Percentiles rank a stretch among this genome's conserved stretches.
These are phyloP conservation scores for Colletotrichum caudatum DNA, from an alignment of 2,329 filamentous ascomycete species.

Conservation along the genomic window DNA sequence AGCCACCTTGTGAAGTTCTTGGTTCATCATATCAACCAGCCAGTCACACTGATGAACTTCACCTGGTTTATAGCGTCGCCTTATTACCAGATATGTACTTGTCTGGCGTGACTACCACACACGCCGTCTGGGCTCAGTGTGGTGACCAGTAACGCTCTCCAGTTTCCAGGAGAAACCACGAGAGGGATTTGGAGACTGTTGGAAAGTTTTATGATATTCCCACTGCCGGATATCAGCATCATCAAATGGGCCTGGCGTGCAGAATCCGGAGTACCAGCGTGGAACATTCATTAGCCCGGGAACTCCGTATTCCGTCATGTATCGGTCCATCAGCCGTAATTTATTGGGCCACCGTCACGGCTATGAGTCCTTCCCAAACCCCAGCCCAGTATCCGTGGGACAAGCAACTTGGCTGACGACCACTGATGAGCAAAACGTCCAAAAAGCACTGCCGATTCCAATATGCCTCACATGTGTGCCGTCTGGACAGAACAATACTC, in stretches of 20 bases:
- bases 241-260: not conserved
- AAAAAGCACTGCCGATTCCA: not conserved
- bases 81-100: not conserved
- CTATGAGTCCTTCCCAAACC: not conserved
- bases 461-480: not conserved
- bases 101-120: not conserved
- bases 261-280: not conserved
- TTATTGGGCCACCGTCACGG: not conserved
- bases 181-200: not conserved
- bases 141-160: not conserved
- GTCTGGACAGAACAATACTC: not conserved
- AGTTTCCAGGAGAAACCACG: not conserved
- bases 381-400: not conserved
- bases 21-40: not conserved
- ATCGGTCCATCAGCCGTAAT: not conserved
- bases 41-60: too few relatives aligned
- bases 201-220: not conserved
- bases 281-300: not conserved
- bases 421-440: not conserved
- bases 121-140: not conserved
- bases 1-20: not conserved
- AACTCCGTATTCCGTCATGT: not conserved
- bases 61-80: not conserved
- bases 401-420: not conserved
- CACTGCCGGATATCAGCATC: not conserved